These are phyloP conservation scores for Edaphochlamys debaryana DNA, from an alignment of 139 green algal species.

Conservation along the genomic window DNA sequence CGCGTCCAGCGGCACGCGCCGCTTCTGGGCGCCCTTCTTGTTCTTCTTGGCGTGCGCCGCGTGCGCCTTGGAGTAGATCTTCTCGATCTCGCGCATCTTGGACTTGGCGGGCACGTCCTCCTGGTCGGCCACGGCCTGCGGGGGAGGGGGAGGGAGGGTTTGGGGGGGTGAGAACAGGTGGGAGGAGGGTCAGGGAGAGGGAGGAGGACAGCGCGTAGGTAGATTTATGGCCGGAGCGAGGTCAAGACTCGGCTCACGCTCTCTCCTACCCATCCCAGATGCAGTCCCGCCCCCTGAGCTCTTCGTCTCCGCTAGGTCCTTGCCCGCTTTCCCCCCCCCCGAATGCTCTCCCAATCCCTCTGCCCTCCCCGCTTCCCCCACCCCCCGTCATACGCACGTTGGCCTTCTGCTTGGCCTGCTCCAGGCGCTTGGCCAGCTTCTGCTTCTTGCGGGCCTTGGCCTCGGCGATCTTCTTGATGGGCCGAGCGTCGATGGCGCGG, in stretches of 20 bases:
- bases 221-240: too few relatives aligned
- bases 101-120: constrained; percentile 77
- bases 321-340: too few relatives aligned
- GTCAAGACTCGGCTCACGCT: too few relatives aligned
- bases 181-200: neutral
- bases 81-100: constrained; percentile 82
- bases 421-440: constrained; percentile 69
- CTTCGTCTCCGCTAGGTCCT: too few relatives aligned
- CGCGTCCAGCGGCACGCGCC: constrained; percentile 58
- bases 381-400: constrained; percentile 56
- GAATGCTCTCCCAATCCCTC: too few relatives aligned
- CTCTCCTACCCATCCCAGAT: too few relatives aligned
- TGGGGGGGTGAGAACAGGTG: neutral
- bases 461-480: constrained; percentile 97
- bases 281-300: too few relatives aligned
- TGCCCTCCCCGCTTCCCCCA: too few relatives aligned
- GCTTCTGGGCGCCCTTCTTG: constrained; percentile 43
- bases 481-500: constrained; percentile 84
- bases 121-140: constrained; percentile 53
- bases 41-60: constrained; percentile 52
- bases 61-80: constrained; percentile 77
- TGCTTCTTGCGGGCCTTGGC: constrained; percentile 92
- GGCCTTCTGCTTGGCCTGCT: constrained; percentile 80
- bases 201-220: too few relatives aligned
- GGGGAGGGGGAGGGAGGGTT: too few relatives aligned